Evolutionary conservation across 805 yeast species (phyloP), one percentile per base, ranked within the genome.

Genomic region (Candida nanaspora): DNA sequence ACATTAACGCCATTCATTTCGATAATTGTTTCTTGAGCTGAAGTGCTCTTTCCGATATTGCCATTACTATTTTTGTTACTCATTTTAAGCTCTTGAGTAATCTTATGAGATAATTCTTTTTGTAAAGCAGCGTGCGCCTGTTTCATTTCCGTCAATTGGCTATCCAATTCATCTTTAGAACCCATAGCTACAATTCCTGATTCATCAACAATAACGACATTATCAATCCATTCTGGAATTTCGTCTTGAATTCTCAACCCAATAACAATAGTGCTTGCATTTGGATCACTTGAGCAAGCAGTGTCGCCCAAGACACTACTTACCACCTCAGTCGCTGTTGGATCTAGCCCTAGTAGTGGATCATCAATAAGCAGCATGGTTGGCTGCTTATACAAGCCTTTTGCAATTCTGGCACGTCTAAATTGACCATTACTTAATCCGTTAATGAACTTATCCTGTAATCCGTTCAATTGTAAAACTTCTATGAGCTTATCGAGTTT

Each of bases 381-480:
- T 0, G 97, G 95, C 27, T 73, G 64, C 35, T 68, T 66, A 41
- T 86, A 69, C 33, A 93, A 51, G 0, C 88, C 78, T 45, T 75
- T 72, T 0, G 96, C 98, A 22, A 93, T 63, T 45, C 96, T 70
- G 0, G 97, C 95, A 38, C 98, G 69, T 50, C 98, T 71, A 57
- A 85, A 79, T 60, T 93, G 98, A 0, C 98, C 98, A 59, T 93
- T 93, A 58, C 95, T 85, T 34, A 93, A 65, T 0, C 91, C 85
- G 57, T 86, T 86, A 27, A 85, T 76, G 87, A 95, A 91, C 44
- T 86, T 74, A 41, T 77, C 70, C 40, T 76, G 68, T 37, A 88
- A 59, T 0, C 74, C 79, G 6, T 57, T 60, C 44, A 91, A 64
- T 37, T 74, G 67, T 41, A 93, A 70, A 23, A 63, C 61, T 4